Conservation (phyloP, 352 stramenopile genomes). For the Phytophthora hibernalis region DNA sequence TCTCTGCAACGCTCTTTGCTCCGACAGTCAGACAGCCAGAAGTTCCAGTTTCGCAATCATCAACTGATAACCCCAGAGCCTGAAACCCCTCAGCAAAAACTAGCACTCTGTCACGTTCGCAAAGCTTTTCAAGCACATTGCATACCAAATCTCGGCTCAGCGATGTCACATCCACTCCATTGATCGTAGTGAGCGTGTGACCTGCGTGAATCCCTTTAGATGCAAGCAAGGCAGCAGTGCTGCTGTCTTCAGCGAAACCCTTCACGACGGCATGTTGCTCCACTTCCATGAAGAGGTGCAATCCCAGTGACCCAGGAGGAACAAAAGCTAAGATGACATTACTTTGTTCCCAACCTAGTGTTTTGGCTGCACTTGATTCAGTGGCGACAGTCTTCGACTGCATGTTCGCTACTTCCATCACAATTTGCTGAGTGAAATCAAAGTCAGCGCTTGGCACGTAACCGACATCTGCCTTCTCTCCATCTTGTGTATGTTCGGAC, state of each 20-base stretch:
- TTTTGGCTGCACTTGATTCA: constrained; percentile 11
- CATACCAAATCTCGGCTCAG: constrained; percentile 52
- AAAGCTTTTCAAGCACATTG: constrained; percentile 58
- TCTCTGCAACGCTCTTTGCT: constrained; percentile 34
- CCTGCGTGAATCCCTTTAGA: constrained; percentile 42
- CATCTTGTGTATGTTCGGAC: constrained; percentile 7
- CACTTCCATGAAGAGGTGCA: constrained; percentile 68
- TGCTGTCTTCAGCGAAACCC: constrained; percentile 58
- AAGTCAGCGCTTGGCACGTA: constrained; percentile 26
- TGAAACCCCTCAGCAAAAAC: constrained; percentile 56
- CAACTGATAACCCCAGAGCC: background rate
- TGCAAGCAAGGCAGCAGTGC: constrained; percentile 44
- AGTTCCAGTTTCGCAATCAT: constrained; percentile 13
- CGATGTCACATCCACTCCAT: constrained; percentile 57
- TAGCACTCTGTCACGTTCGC: constrained; percentile 59
- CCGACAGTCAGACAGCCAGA: constrained; percentile 14
- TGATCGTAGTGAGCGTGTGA: constrained; percentile 59
- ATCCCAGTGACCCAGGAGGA: constrained; percentile 54
- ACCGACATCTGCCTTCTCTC: background rate
- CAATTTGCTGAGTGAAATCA: constrained; percentile 41
- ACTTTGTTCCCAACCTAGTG: constrained; percentile 26
- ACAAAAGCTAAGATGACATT: constrained; percentile 50
- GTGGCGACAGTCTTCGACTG: constrained; percentile 8
- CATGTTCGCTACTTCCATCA: constrained; percentile 28
- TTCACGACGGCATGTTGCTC: constrained; percentile 63